A percentile compares a stretch with the other conserved stretches of the same genome.
Conservation (phyloP, 306 rosid species). For the Quercus bicolor region DNA sequence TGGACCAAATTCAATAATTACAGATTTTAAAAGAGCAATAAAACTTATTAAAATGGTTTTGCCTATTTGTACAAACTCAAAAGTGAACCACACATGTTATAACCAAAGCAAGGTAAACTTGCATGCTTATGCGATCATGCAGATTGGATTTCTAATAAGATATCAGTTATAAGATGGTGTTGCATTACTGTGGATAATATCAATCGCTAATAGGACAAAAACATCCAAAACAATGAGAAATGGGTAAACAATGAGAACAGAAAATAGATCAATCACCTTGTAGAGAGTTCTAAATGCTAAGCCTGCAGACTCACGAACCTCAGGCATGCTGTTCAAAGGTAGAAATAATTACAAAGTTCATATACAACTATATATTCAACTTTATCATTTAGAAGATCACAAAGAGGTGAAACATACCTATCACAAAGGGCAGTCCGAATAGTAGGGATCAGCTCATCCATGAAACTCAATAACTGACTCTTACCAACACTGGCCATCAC, state of each 20-base stretch:
- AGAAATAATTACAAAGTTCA: not conserved
- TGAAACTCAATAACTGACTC: constrained; percentile 87
- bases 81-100: too few species aligned
- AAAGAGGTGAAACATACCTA: constrained; percentile 45
- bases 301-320: constrained; percentile 95
- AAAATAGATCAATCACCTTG: constrained; percentile 47
- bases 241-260: not conserved
- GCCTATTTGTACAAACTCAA: too few species aligned
- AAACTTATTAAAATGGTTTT: too few species aligned
- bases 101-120: too few species aligned
- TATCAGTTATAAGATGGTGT: too few species aligned
- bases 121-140: too few species aligned
- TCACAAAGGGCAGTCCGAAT: constrained; percentile 95
- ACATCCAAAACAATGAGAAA: too few species aligned
- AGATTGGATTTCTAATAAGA: too few species aligned
- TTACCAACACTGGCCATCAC: constrained; percentile 92
- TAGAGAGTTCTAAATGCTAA: constrained; percentile 92
- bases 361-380: not conserved
- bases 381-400: constrained; percentile 4
- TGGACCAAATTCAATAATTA: too few species aligned
- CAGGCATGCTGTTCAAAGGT: constrained; percentile 53
- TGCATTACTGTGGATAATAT: too few species aligned
- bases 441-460: constrained; percentile 89
- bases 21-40: too few species aligned
- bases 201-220: too few species aligned